Base-by-base conservation (phyloP, 192 early-diverging fungal species). In the Diversispora eburnea region DNA sequence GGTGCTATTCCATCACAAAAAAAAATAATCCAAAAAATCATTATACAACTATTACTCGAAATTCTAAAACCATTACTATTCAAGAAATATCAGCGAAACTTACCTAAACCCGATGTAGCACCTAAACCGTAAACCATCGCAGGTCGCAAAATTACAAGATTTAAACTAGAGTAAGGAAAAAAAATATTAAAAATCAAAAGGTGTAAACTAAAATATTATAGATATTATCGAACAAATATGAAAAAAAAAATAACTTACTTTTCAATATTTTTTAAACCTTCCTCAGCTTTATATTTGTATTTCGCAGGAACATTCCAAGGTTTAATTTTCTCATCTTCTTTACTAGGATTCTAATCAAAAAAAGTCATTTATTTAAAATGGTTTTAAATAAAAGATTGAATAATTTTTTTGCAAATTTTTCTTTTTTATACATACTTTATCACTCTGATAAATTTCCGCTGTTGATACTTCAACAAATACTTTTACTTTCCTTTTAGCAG, bases 391-490 rank as follows among this genome's bases (percentile, higher is more conserved):
- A n/a, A 33, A 52, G 22, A 52, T 33, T 9, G 8, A 19, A 54
- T 49, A 68, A 52, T 25, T 68, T 33, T 33, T 33, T 33, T 0
- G 0, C 0, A 33, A 33, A 33, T 1, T 33, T 33, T 33, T 33
- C 2, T 33, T 33, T 33, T 33, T 33, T 33, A 33, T 7, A 52
- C 72, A 60, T 80, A 92, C 93, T 79, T 89, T 89, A 57, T 86
- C 88, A 8, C 82, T 79, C 51, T 95, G 90, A 80, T 95, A 97
- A n/a, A 98, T 87, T 75, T 96, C 95, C 6, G 88, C 95, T 17
- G 94, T 97, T 42, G 94, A 95, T 47, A 95, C 57, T 63, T 96
- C 91, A 8, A 97, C 88, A 82, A 95, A 92, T 6, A 84, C 85
- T 58, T 90, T 90, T 42, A 88, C 87, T 1, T 85, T 81, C 33